A percentile compares a stretch with the other conserved stretches of the same genome.
Conservation (phyloP, 768 basidiomycete genomes). For the Leccinum sublutescens region DNA sequence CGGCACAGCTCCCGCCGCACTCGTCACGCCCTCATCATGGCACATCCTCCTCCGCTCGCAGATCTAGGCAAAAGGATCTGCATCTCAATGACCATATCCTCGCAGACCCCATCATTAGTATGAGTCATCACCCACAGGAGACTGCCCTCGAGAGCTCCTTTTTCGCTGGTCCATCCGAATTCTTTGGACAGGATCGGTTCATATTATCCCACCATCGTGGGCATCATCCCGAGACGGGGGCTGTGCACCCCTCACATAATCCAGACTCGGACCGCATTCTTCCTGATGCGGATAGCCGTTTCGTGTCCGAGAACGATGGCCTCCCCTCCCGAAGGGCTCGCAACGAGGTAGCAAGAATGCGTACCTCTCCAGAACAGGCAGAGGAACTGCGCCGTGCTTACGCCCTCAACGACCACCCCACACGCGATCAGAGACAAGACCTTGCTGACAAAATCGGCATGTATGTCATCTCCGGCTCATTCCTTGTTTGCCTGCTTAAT, state of each 20-base stretch:
- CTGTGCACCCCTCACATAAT: conserved; percentile 29
- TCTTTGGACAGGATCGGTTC: conserved; percentile 32
- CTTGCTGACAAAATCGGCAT: conserved; percentile 72
- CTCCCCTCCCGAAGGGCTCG: conserved; percentile 32
- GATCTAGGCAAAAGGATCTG: conserved; percentile 32
- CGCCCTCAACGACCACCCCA: conserved; percentile 62
- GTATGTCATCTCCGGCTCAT: conserved; percentile 45
- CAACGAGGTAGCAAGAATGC: conserved; percentile 44
- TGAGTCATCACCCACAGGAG: conserved; percentile 13
- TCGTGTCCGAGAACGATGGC: conserved; percentile 50
- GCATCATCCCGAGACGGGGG: conserved; percentile 24
- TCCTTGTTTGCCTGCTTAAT: conserved; percentile 24
- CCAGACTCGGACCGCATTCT: conserved; percentile 50
- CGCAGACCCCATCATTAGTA: conserved; percentile 15
- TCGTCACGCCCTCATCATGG: conserved; percentile 25
- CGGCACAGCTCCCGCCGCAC: conserved; percentile 21
- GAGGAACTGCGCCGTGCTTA: conserved; percentile 71
- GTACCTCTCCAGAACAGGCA: conserved; percentile 61
- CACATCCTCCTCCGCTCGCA: conserved; percentile 23
- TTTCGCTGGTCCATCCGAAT: conserved; percentile 33
- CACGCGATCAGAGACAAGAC: conserved; percentile 61
- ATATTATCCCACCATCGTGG: conserved; percentile 34
- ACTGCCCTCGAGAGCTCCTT: conserved; percentile 29
- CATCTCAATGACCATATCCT: conserved; percentile 30
- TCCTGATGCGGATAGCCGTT: conserved; percentile 50